These are phyloP conservation scores for Smallanthus sonchifolius DNA, from an alignment of 129 eudicot species.

Conservation along the genomic window DNA sequence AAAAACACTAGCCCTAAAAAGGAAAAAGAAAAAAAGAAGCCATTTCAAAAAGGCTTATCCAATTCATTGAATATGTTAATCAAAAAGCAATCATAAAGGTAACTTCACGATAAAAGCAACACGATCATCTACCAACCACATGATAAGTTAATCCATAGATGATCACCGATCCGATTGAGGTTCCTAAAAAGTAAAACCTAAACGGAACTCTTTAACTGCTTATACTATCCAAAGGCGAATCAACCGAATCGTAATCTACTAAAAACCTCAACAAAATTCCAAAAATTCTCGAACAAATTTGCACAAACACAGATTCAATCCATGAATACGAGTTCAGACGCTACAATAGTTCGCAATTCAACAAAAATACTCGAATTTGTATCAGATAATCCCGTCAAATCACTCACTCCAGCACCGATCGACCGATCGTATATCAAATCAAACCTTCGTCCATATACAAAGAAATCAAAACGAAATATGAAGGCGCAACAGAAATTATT, in stretches of 20 bases:
- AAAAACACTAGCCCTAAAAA: constrained; percentile 2
- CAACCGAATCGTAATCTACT: not conserved
- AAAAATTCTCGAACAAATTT: constrained; percentile 1
- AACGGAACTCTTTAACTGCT: not conserved
- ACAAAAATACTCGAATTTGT: not conserved
- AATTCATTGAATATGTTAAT: not conserved
- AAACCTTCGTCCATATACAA: not conserved
- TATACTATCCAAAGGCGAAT: not conserved
- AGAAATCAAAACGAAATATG: not conserved
- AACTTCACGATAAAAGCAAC: constrained; percentile 10
- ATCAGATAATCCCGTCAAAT: not conserved
- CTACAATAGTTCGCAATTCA: constrained; percentile 1
- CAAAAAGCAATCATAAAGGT: constrained; percentile 27
- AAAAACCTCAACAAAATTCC: constrained; percentile 12
- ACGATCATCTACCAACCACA: constrained; percentile 17
- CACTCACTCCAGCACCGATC: constrained; percentile 7
- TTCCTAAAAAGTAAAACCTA: constrained; percentile 8
- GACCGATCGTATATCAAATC: not conserved
- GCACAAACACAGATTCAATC: constrained; percentile 12
- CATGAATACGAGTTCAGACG: constrained; percentile 4
- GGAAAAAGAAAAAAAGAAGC: not conserved
- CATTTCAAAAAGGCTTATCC: not conserved
- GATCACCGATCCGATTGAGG: constrained; percentile 8
- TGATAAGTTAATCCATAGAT: not conserved
- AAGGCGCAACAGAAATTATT: not conserved